These are phyloP conservation scores for Brassica nigra DNA, from an alignment of 345 rosid species.

Conservation along the genomic window DNA sequence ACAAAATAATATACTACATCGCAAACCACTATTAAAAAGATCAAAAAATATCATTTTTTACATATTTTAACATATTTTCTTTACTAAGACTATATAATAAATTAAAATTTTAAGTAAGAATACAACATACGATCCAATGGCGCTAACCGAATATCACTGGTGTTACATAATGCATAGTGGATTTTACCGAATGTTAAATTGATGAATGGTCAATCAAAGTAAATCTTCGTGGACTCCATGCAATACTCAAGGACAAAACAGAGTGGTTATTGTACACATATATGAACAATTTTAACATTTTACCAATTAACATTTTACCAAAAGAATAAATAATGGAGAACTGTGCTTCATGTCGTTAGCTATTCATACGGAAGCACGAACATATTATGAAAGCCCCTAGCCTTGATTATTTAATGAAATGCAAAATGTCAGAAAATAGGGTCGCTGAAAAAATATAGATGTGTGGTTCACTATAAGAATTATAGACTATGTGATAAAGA, in stretches of 20 bases:
- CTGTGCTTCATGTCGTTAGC: not conserved
- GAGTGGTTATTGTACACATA: not conserved
- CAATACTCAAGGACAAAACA: conserved; percentile 12
- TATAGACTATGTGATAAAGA: not conserved
- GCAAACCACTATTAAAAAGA: too few species aligned
- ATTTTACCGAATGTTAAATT: not conserved
- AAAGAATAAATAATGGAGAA: not conserved
- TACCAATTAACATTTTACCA: too few species aligned
- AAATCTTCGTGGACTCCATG: conserved; percentile 12
- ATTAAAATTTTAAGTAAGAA: too few species aligned
- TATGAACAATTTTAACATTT: too few species aligned
- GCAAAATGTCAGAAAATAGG: not conserved
- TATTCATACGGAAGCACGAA: not conserved
- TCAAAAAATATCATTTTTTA: too few species aligned
- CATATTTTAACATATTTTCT: too few species aligned
- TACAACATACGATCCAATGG: too few species aligned
- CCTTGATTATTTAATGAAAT: not conserved
- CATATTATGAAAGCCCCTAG: not conserved
- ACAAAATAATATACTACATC: too few species aligned
- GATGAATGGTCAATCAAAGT: not conserved
- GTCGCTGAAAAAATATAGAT: not conserved
- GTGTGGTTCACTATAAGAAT: not conserved
- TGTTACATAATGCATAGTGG: not conserved
- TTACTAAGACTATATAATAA: too few species aligned
- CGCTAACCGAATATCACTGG: too few species aligned